A percentile compares a stretch with the other conserved stretches of the same genome.
These are phyloP conservation scores for Entomortierella parvispora DNA, from an alignment of 192 early-diverging fungal genomes.

Conservation along the genomic window DNA sequence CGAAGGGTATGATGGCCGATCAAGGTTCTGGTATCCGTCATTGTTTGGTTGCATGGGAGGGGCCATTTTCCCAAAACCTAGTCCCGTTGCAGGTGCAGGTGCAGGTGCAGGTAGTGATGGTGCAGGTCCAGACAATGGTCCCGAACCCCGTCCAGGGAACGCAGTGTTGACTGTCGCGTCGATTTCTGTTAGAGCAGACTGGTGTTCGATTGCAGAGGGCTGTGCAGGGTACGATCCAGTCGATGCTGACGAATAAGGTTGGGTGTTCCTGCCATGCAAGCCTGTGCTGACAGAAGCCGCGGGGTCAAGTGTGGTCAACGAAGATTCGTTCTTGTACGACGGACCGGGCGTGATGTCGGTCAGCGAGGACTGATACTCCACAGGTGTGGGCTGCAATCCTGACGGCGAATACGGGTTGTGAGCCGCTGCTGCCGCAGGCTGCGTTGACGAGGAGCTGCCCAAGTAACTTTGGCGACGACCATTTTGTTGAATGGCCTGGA, in stretches of 20 bases:
- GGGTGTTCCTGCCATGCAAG: slow-evolving; percentile 10
- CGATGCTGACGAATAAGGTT: slow-evolving; percentile 14
- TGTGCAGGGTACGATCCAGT: not conserved
- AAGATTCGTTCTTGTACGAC: slow-evolving; percentile 13
- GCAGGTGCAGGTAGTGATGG: not conserved
- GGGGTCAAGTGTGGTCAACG: slow-evolving; percentile 21
- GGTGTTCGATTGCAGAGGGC: slow-evolving; percentile 36
- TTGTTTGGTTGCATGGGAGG: no score
- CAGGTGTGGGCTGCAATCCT: slow-evolving; percentile 27
- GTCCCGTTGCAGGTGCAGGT: not conserved
- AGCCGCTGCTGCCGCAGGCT: no score
- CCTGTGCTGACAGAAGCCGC: slow-evolving; percentile 2
- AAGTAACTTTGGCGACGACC: slow-evolving; percentile 14
- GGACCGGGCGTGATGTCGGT: slow-evolving; percentile 19
- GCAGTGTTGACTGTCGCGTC: slow-evolving; percentile 1
- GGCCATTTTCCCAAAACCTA: no score
- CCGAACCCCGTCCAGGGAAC: not conserved
- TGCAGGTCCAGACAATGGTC: not conserved
- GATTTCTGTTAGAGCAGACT: slow-evolving; percentile 44
- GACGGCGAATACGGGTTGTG: no score
- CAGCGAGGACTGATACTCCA: slow-evolving; percentile 38
- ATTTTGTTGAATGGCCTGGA: slow-evolving; percentile 29
- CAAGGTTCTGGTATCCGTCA: no score
- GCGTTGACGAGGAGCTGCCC: slow-evolving; percentile 12
- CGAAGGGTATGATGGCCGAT: not conserved